Conservation (phyloP, 352 stramenopile species). For the Pythium aristosporum region DNA sequence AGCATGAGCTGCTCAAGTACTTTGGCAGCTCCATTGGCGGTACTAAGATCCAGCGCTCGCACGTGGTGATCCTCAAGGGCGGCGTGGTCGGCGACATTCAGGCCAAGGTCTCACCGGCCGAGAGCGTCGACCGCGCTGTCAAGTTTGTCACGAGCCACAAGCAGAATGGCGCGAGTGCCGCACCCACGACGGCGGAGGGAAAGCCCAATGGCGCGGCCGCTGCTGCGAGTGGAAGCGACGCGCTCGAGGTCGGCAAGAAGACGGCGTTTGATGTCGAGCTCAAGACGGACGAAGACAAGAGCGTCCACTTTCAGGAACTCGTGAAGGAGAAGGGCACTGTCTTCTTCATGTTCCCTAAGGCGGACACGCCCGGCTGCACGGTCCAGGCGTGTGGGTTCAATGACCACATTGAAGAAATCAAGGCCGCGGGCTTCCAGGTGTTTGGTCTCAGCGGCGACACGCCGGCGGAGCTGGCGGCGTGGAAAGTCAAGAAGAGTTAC, state of each 20-base stretch:
- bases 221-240: not conserved
- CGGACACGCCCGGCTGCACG: slow-evolving; percentile 82
- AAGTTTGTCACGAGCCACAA: slow-evolving; percentile 68
- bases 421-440: slow-evolving; percentile 72
- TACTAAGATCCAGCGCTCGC: slow-evolving; percentile 80
- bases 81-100: slow-evolving; percentile 81
- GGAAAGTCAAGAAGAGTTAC: slow-evolving; percentile 81
- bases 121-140: slow-evolving; percentile 75
- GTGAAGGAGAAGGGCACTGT: slow-evolving; percentile 74
- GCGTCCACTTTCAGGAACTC: slow-evolving; percentile 64
- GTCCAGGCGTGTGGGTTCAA: slow-evolving; percentile 85
- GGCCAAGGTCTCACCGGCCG: slow-evolving; percentile 64
- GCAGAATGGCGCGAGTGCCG: slow-evolving; percentile 1
- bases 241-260: slow-evolving; percentile 46
- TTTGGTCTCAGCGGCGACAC: slow-evolving; percentile 78
- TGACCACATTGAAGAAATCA: slow-evolving; percentile 77
- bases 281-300: slow-evolving; percentile 57
- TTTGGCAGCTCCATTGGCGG: slow-evolving; percentile 82
- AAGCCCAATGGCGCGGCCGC: not conserved
- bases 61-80: slow-evolving; percentile 80
- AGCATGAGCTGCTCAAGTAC: slow-evolving; percentile 83
- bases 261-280: slow-evolving; percentile 66
- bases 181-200: slow-evolving; percentile 8
- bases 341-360: slow-evolving; percentile 90
- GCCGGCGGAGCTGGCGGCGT: slow-evolving; percentile 62